Percentiles rank a stretch among this genome's conserved stretches.
phyloP scores from a whole-genome alignment of 331 rosid species.

The Malus hybrid region DNA sequence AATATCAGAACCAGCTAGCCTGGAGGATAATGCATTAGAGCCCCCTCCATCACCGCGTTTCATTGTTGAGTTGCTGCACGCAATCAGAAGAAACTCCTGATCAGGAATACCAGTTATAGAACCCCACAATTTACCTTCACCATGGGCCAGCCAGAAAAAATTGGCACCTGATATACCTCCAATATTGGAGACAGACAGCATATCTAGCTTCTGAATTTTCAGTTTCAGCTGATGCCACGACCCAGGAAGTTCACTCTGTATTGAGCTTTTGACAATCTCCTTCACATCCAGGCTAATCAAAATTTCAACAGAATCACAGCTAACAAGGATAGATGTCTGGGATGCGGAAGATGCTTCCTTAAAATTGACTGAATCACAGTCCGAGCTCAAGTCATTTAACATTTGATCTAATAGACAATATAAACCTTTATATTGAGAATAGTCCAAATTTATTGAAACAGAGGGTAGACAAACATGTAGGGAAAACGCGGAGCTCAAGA shows the following conservation, averaged over 20 bases:
- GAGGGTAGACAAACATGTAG: constrained; percentile 42
- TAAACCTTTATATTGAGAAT: constrained; percentile 47
- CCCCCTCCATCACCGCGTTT: constrained; percentile 96
- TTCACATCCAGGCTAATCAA: constrained; percentile 44
- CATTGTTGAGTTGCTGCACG: constrained; percentile 61
- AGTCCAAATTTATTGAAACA: constrained; percentile 36
- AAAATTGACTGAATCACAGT: constrained; percentile 29
- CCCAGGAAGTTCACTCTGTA: constrained; percentile 92
- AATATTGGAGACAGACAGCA: constrained; percentile 63
- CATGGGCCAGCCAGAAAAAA: constrained; percentile 79
- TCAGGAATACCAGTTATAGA: constrained; percentile 46
- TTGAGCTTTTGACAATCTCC: constrained; percentile 42
- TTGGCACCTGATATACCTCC: constrained; percentile 63
- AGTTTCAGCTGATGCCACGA: constrained; percentile 63
- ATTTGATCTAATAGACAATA: constrained; percentile 47
- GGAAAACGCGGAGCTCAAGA: constrained; percentile 66
- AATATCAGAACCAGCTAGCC: constrained; percentile 76
- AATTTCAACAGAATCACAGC: constrained; percentile 55
- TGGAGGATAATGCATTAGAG: constrained; percentile 77
- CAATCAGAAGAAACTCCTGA: constrained; percentile 70
- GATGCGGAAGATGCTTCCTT: constrained; percentile 35
- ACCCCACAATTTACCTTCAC: constrained; percentile 87
- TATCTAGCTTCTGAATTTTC: constrained; percentile 52
- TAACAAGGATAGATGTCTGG: constrained; percentile 63
- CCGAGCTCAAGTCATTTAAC: constrained; percentile 34